phyloP scores from a whole-genome alignment of 768 basidiomycete species.

The Glaciozyma martinii region DNA sequence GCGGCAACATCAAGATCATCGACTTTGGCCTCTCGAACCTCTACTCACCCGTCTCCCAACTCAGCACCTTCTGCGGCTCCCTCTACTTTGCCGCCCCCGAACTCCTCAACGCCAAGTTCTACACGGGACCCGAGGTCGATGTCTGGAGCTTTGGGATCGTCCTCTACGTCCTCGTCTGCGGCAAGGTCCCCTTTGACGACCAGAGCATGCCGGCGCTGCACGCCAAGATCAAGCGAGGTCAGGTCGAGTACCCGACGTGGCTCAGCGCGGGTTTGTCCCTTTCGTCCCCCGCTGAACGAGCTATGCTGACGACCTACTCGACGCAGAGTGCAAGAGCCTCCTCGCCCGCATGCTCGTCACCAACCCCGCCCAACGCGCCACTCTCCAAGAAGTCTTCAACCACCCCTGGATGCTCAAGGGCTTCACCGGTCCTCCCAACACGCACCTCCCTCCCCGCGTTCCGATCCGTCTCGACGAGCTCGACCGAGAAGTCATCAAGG shows the following conservation, averaged over 20 bases:
- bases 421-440: slow-evolving; percentile 65
- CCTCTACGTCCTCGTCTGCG: slow-evolving; percentile 92
- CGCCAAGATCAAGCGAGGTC: slow-evolving; percentile 95
- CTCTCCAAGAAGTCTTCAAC: slow-evolving; percentile 69
- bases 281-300: background rate
- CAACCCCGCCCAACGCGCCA: slow-evolving; percentile 72
- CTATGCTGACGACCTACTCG: background rate
- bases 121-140: slow-evolving; percentile 95
- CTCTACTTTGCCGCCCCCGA: slow-evolving; percentile 98
- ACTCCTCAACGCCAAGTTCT: slow-evolving; percentile 88
- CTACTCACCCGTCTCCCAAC: slow-evolving; percentile 68
- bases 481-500: slow-evolving; percentile 71
- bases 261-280: slow-evolving; percentile 66
- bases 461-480: slow-evolving; percentile 82
- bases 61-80: slow-evolving; percentile 94
- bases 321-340: slow-evolving; percentile 81
- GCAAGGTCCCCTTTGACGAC: slow-evolving; percentile 98
- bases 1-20: slow-evolving; percentile 99
- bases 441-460: slow-evolving; percentile 78
- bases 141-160: slow-evolving; percentile 99
- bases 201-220: slow-evolving; percentile 98
- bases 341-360: slow-evolving; percentile 94
- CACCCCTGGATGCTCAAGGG: slow-evolving; percentile 93
- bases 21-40: slow-evolving; percentile 98
- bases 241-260: slow-evolving; percentile 97